Base-by-base conservation (phyloP, 2,329 filamentous ascomycete species). In the Aspergillus candidus region DNA sequence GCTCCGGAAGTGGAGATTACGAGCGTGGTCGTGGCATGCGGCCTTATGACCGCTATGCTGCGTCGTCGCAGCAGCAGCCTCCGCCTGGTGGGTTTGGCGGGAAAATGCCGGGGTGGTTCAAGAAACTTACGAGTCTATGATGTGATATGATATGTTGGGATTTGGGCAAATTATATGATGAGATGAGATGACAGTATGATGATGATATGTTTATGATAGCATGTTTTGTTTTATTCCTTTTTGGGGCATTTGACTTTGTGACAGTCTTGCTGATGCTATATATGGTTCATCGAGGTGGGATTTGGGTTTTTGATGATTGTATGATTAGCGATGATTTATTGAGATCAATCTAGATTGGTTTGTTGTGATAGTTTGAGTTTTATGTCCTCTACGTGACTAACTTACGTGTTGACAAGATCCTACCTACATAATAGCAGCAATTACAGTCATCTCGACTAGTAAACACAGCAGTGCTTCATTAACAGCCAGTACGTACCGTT, bases 71-170 rank as follows among this genome's bases (percentile, higher is more conserved):
- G 22, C 22, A 27, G 22, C 22, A 27, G 11, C 50, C 48, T 17
- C 52, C 55, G 35, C 54, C 54, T 13, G 52, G 58, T 15, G 53
- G 46, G 36, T 55, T 55, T 11, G 58, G 57, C 30, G 47, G 57
- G 6, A 71, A 68, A 52, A 60, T 63, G 46, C 59, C 65, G 11
- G 68, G 62, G 47, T 72, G 70, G 70, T 65, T 72, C 38, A 68
- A 67, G 51, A 72, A 69, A 51, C 50, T 72, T 34, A 67, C 67
- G 14, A 60, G 55, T 44, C 54, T 65, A 36, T 67, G 48, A 58
- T 39, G 13, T 11, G n/a, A 33, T 6, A 15, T 36, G 12, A 12
- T 13, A 13, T 38, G 15, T 32, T 32, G 34, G 37, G 34, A 43
- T 39, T 43, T 40, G 38, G 39, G 13, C 14, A 35, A 40, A 35